Evolutionary conservation across 192 early-diverging fungal species (phyloP).

Genomic region (Backusella sp.): DNA sequence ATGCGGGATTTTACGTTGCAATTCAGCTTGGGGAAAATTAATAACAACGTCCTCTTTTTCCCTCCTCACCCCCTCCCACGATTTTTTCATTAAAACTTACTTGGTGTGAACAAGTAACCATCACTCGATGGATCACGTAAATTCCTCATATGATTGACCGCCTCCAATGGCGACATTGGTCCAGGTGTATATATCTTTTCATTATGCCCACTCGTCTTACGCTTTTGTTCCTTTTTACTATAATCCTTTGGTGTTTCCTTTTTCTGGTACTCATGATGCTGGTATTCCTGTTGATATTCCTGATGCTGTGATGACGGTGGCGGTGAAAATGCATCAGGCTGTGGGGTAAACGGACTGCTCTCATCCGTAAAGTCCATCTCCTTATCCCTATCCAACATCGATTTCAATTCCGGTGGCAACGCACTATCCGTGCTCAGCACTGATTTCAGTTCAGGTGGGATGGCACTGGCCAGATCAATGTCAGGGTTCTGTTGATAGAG

Average conservation of each 20-base stretch:
- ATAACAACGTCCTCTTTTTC: not conserved
- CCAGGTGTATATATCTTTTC: not conserved
- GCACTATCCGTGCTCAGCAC: not conserved
- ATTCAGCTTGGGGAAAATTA: conserved; percentile 15
- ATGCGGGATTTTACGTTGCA: conserved; percentile 29
- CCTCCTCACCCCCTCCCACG: not conserved
- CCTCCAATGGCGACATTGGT: conserved; percentile 27
- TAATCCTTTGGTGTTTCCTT: not conserved
- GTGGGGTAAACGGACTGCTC: not conserved
- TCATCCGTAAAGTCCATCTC: not conserved
- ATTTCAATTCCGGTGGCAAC: not conserved
- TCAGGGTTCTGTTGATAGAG: not conserved
- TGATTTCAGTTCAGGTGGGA: not conserved
- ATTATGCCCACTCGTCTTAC: not conserved
- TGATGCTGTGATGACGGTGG: too few relatives aligned
- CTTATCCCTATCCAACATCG: not conserved
- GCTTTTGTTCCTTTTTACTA: not conserved
- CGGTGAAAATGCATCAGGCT: not conserved
- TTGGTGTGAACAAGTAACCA: conserved; percentile 8
- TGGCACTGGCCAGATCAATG: not conserved
- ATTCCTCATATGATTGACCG: conserved; percentile 12
- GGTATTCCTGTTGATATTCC: too few relatives aligned
- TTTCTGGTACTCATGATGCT: not conserved
- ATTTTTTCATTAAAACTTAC: conserved; percentile 13
- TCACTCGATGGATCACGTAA: not conserved